These are phyloP conservation scores for Elaeis oleifera DNA, from an alignment of 202 grass and related monocot species.

Conservation along the genomic window DNA sequence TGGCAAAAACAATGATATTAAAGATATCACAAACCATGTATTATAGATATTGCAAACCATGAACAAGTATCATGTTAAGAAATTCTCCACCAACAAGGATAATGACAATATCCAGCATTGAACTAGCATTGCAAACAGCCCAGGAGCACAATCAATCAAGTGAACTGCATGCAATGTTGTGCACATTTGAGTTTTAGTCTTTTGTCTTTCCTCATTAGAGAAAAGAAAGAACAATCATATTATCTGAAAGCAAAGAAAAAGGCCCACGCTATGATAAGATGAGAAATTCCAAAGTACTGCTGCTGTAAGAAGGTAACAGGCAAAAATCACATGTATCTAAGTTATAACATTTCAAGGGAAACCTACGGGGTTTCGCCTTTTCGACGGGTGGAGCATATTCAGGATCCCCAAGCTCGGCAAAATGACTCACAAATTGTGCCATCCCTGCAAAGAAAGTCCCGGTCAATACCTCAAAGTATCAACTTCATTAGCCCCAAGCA, in stretches of 20 bases:
- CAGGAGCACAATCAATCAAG: background rate
- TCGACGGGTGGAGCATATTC: conserved; percentile 51
- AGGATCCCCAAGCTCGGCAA: conserved; percentile 39
- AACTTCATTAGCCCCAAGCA: too few relatives aligned
- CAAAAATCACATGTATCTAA: background rate
- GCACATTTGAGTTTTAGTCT: background rate
- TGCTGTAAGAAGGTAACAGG: background rate
- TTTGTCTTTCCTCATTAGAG: too few relatives aligned
- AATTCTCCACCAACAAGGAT: background rate
- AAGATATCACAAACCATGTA: too few relatives aligned
- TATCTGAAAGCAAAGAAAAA: background rate
- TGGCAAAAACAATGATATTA: background rate
- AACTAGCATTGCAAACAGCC: too few relatives aligned
- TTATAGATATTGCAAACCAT: too few relatives aligned
- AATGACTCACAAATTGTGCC: conserved; percentile 40
- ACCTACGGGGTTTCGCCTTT: conserved; percentile 51
- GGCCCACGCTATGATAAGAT: too few relatives aligned
- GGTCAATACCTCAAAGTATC: conserved; percentile 42
- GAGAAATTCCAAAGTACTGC: background rate
- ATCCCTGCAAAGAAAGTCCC: conserved; percentile 38
- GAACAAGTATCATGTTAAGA: too few relatives aligned
- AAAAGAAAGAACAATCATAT: background rate
- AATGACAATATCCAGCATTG: too few relatives aligned
- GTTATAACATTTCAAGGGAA: background rate
- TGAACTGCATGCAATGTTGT: background rate